Evolutionary conservation across 169 alveolate genomes (phyloP).

Genomic region (Miamiensis avidus): DNA sequence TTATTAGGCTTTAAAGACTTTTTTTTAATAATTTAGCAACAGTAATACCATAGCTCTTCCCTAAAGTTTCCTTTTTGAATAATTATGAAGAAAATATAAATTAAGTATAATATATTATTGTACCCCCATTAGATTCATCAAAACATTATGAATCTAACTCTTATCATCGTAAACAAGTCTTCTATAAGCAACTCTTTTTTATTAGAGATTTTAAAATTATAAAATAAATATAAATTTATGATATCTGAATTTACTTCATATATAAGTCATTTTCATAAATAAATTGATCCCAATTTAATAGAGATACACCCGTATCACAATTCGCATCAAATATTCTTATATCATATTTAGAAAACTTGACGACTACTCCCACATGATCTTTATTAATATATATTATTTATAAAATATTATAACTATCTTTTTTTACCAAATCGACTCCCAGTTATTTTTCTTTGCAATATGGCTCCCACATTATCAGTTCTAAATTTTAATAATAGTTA

Average conservation of each 20-base stretch:
- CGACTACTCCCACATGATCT: background rate
- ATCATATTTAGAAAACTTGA: background rate
- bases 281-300: background rate
- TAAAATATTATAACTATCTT: too few species aligned
- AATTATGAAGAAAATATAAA: too few species aligned
- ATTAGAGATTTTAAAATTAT: too few species aligned
- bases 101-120: too few species aligned
- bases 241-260: background rate
- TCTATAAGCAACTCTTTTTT: background rate
- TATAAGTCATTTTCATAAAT: background rate
- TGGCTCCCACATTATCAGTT: background rate
- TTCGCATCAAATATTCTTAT: background rate
- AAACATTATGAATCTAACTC: background rate
- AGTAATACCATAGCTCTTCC: background rate
- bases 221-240: too few species aligned
- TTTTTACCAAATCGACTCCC: background rate
- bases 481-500: background rate
- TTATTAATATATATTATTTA: too few species aligned
- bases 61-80: background rate
- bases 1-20: background rate
- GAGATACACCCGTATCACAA: background rate
- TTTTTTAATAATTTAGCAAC: background rate
- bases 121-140: background rate
- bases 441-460: background rate
- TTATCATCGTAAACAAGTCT: background rate